Conservation (phyloP, 2,329 filamentous ascomycete species). For the Pseudonectria buxi region DNA sequence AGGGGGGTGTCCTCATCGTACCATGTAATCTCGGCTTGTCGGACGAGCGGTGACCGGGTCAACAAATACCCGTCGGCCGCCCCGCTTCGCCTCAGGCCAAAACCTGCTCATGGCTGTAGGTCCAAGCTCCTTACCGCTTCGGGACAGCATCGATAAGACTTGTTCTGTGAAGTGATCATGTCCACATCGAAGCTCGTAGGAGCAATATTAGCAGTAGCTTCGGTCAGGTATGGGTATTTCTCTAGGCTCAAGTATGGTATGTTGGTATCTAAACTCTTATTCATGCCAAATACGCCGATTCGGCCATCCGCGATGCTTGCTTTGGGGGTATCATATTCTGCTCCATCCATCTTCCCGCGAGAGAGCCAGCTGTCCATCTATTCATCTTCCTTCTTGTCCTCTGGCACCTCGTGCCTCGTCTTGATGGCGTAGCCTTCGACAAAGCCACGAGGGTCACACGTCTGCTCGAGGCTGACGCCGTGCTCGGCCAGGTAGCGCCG, state of each 20-base stretch:
- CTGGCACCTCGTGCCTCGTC: conserved; percentile 13
- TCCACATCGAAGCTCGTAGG: too few relatives aligned
- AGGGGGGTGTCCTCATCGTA: conserved; percentile 9
- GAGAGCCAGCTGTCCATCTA: too few relatives aligned
- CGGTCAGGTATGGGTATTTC: neutral
- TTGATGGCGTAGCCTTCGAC: conserved; percentile 57
- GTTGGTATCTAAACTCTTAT: too few relatives aligned
- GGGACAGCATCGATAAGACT: conserved; percentile 11
- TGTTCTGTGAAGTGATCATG: too few relatives aligned
- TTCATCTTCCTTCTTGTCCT: conserved; percentile 27
- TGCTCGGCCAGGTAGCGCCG: conserved; percentile 60
- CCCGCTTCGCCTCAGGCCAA: too few relatives aligned
- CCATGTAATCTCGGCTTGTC: conserved; percentile 19
- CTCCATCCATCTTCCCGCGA: too few relatives aligned
- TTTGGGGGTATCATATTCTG: too few relatives aligned
- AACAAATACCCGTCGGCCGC: too few relatives aligned
- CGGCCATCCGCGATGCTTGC: too few relatives aligned
- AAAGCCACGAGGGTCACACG: conserved; percentile 71
- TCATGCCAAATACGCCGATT: too few relatives aligned
- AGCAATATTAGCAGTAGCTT: too few relatives aligned
- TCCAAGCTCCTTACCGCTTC: conserved; percentile 21
- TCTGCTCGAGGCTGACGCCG: conserved; percentile 54
- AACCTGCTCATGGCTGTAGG: neutral
- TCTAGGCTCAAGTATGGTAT: too few relatives aligned
- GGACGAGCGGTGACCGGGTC: conserved; percentile 2